Evolutionary conservation across 106 monocot genomes (phyloP).

Genomic region (Dendrobium huoshanense): DNA sequence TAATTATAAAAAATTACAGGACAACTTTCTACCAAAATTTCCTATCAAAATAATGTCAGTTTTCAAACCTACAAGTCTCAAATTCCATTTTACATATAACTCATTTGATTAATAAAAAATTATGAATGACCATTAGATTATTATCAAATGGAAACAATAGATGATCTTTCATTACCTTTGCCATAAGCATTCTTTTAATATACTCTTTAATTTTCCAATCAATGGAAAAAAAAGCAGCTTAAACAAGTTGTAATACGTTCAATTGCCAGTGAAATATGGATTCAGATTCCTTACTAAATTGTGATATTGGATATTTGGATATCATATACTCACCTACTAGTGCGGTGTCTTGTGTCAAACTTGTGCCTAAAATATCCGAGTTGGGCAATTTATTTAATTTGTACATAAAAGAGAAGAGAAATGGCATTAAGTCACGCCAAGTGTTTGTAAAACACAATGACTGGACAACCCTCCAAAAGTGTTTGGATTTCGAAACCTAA

Average conservation of each 20-base stretch:
- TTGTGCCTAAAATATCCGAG: neutral
- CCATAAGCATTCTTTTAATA: neutral
- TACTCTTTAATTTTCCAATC: neutral
- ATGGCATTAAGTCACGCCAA: no score
- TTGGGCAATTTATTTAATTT: no score
- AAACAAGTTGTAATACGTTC: neutral
- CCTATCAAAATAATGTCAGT: neutral
- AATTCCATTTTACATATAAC: neutral
- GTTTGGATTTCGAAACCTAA: no score
- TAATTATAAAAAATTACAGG: neutral
- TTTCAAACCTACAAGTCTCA: neutral
- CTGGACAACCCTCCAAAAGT: no score
- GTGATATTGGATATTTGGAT: neutral
- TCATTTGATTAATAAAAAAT: no score
- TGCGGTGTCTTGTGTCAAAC: neutral
- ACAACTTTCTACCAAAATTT: conserved; percentile 1
- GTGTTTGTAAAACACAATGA: no score
- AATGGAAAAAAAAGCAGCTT: neutral
- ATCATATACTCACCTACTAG: neutral
- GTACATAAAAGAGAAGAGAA: no score
- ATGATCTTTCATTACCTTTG: neutral
- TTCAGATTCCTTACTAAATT: neutral
- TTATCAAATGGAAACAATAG: neutral
- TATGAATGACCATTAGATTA: neutral
- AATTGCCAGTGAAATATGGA: neutral